Conservation (phyloP, 2,329 filamentous ascomycete genomes). For the Aspergillus intermedius region DNA sequence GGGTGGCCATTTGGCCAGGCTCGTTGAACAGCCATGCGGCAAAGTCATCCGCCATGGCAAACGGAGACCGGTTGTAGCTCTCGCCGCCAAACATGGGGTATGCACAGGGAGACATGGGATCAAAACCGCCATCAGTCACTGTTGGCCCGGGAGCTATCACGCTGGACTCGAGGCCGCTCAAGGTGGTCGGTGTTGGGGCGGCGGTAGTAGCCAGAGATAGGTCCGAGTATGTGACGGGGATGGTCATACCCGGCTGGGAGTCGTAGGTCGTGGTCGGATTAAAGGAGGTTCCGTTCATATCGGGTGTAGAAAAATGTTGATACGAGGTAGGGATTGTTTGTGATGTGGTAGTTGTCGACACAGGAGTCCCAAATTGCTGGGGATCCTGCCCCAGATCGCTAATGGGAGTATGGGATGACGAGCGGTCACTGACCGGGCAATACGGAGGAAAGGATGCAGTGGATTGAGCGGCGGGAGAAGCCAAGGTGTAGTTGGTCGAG, state of each 20-base stretch:
- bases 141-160: constrained; percentile 19
- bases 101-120: constrained; percentile 38
- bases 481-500: constrained; percentile 21
- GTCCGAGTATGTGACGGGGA: constrained; percentile 14
- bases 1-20: constrained; percentile 42
- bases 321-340: not conserved
- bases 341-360: not conserved
- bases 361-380: not conserved
- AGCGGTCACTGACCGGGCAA: constrained; percentile 7
- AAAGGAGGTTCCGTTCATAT: constrained; percentile 12
- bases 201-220: constrained; percentile 16
- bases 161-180: constrained; percentile 18
- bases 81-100: constrained; percentile 85
- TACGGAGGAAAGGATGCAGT: constrained; percentile 22
- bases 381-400: constrained; percentile 8
- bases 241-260: constrained; percentile 10
- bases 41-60: constrained; percentile 81
- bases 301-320: constrained; percentile 8
- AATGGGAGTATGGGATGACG: constrained; percentile 9
- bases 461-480: constrained; percentile 21
- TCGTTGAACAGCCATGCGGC: constrained; percentile 78
- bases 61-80: constrained; percentile 77
- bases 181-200: constrained; percentile 19
- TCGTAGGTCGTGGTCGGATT: constrained; percentile 9
- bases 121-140: constrained; percentile 24